Conservation (phyloP, 2,329 filamentous ascomycete species). For the Penicillium sp. region DNA sequence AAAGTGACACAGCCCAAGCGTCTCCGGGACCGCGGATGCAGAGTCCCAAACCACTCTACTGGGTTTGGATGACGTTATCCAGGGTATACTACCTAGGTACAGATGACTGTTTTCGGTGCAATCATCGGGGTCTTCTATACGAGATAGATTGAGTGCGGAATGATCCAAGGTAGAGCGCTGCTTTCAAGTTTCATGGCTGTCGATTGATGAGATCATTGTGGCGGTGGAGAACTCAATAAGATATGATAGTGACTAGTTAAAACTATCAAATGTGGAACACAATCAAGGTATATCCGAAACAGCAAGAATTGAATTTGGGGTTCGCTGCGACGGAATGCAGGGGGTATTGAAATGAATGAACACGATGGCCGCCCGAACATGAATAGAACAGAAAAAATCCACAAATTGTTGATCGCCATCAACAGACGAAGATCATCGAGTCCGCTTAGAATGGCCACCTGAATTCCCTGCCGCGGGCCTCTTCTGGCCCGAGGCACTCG, state of each 20-base stretch:
- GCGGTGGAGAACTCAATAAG: neutral
- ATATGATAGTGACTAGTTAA: neutral
- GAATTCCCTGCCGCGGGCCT: conserved; percentile 30
- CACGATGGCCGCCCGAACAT: conserved; percentile 20
- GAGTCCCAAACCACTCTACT: conserved; percentile 14
- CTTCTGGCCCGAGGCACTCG: conserved; percentile 30
- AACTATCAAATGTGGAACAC: neutral
- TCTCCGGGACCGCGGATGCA: conserved; percentile 9
- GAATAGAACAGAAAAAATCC: conserved; percentile 7
- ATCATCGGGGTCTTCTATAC: neutral
- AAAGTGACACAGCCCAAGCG: conserved; percentile 8
- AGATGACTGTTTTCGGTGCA: neutral
- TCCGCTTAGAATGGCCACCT: conserved; percentile 34
- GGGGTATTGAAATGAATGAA: conserved; percentile 27
- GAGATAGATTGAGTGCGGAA: neutral
- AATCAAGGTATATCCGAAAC: neutral
- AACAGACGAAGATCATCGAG: conserved; percentile 22
- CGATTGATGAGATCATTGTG: neutral
- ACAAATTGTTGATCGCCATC: neutral
- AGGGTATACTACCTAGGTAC: neutral
- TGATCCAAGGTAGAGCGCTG: neutral
- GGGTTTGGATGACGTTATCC: conserved; percentile 20
- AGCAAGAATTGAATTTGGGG: conserved; percentile 1
- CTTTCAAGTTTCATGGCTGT: neutral
- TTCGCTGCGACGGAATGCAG: conserved; percentile 17